These are phyloP conservation scores for Bipolaris sorokiniana DNA, from an alignment of 2,329 filamentous ascomycete genomes.

Conservation along the genomic window DNA sequence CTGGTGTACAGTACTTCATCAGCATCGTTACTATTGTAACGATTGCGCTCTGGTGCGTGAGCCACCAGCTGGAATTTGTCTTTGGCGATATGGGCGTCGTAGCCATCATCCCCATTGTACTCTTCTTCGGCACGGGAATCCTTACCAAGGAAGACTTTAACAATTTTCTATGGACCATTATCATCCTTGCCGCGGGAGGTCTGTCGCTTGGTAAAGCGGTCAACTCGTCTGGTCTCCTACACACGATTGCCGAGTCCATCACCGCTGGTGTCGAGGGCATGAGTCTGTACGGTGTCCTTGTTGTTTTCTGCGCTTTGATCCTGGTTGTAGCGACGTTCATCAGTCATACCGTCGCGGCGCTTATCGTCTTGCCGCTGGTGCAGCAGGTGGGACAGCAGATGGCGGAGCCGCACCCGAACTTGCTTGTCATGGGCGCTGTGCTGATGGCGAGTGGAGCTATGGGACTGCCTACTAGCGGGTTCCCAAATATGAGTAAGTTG, in stretches of 20 bases:
- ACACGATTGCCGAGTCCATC: conserved; percentile 82
- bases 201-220: conserved; percentile 92
- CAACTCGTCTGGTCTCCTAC: conserved; percentile 87
- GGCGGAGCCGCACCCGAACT: conserved; percentile 87
- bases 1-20: conserved; percentile 92
- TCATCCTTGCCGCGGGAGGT: conserved; percentile 94
- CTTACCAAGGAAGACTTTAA: conserved; percentile 99
- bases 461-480: conserved; percentile 93
- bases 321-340: conserved; percentile 97
- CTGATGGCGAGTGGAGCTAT: conserved; percentile 98
- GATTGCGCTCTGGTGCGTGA: conserved; percentile 90
- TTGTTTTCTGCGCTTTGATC: conserved; percentile 84
- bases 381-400: conserved; percentile 83
- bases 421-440: conserved; percentile 92
- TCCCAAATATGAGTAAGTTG: conserved; percentile 98
- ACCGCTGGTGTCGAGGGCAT: conserved; percentile 75
- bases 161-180: conserved; percentile 99
- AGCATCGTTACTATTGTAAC: conserved; percentile 80
- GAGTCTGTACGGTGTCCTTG: conserved; percentile 82
- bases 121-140: conserved; percentile 96
- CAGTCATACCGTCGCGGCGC: conserved; percentile 91
- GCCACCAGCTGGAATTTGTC: conserved; percentile 81
- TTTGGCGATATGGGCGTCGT: conserved; percentile 99
- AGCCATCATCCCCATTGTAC: conserved; percentile 90
- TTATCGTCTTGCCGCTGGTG: conserved; percentile 93